These are phyloP conservation scores for Cerrena zonata DNA, from an alignment of 1,284 basidiomycete species.

Conservation along the genomic window DNA sequence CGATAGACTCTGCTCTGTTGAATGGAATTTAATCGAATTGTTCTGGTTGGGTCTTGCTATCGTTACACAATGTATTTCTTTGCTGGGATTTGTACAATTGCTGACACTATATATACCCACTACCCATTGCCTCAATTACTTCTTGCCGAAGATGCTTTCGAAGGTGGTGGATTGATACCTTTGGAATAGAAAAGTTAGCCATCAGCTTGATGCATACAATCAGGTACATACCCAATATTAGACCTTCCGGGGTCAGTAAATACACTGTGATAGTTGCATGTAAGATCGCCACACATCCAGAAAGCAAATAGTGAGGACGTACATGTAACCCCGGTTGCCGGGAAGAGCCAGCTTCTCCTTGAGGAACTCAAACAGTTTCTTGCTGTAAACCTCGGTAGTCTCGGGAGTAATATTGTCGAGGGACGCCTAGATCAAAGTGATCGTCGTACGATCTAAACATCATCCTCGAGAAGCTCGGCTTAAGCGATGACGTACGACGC, in stretches of 20 bases:
- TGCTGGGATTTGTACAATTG: background rate
- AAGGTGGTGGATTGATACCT: slow-evolving; percentile 46
- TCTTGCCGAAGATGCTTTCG: slow-evolving; percentile 37
- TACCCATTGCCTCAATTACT: slow-evolving; percentile 4
- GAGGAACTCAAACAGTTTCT: slow-evolving; percentile 49
- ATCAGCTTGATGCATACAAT: no score
- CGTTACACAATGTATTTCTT: no score
- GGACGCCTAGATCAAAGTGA: slow-evolving; percentile 46
- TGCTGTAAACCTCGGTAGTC: slow-evolving; percentile 48
- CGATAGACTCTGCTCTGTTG: slow-evolving; percentile 10
- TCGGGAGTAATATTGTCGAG: slow-evolving; percentile 50
- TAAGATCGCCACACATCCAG: background rate
- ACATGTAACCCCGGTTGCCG: slow-evolving; percentile 55
- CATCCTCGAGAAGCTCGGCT: no score
- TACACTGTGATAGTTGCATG: slow-evolving; percentile 29
- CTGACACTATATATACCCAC: background rate
- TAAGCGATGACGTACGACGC: slow-evolving; percentile 43
- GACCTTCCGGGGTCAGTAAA: slow-evolving; percentile 56
- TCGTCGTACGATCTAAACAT: background rate
- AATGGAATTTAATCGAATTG: background rate
- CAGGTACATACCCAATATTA: slow-evolving; percentile 45
- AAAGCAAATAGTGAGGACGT: slow-evolving; percentile 14
- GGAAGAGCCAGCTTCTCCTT: slow-evolving; percentile 44
- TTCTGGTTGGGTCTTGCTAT: background rate
- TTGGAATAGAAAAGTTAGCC: no score